These are phyloP conservation scores for Annulohypoxylon maeteangense DNA, from an alignment of 495 filamentous ascomycete genomes.

Conservation along the genomic window DNA sequence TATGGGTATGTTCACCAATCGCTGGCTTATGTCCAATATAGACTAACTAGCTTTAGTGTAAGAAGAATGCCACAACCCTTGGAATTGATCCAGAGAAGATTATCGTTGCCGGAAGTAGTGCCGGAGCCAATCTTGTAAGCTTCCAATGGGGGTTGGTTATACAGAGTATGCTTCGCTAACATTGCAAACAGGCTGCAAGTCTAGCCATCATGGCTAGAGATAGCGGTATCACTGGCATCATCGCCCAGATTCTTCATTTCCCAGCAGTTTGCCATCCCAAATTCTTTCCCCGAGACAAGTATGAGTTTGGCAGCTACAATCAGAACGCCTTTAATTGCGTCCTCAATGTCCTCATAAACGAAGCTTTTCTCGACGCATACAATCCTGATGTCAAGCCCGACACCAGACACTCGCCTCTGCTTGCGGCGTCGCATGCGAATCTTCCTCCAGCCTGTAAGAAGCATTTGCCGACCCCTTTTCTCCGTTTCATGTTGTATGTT, in stretches of 20 bases:
- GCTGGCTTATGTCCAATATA: not conserved
- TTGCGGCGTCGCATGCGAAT: conserved; percentile 25
- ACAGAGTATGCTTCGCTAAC: not conserved
- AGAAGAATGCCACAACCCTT: conserved; percentile 36
- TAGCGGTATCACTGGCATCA: conserved; percentile 36
- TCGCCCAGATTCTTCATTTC: conserved; percentile 45
- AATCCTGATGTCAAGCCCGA: conserved; percentile 33
- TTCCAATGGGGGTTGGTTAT: not conserved
- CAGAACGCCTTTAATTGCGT: conserved; percentile 43
- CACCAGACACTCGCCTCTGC: conserved; percentile 38
- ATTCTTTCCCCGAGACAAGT: conserved; percentile 43
- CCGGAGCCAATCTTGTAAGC: conserved; percentile 40
- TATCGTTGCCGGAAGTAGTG: conserved; percentile 42
- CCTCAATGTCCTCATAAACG: conserved; percentile 29
- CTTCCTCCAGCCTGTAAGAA: conserved; percentile 45
- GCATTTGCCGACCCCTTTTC: not conserved
- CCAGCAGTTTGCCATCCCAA: conserved; percentile 45
- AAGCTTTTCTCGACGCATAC: conserved; percentile 39
- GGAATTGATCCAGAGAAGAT: conserved; percentile 41
- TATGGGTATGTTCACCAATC: conserved; percentile 39
- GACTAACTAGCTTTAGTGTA: conserved; percentile 32
- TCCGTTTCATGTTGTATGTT: not conserved
- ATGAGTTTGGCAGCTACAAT: conserved; percentile 44
- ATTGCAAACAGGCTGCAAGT: conserved; percentile 28
- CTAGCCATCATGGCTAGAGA: conserved; percentile 37